Base-by-base conservation (phyloP, 1,284 basidiomycete genomes). In the Leccinum pallidistipes region DNA sequence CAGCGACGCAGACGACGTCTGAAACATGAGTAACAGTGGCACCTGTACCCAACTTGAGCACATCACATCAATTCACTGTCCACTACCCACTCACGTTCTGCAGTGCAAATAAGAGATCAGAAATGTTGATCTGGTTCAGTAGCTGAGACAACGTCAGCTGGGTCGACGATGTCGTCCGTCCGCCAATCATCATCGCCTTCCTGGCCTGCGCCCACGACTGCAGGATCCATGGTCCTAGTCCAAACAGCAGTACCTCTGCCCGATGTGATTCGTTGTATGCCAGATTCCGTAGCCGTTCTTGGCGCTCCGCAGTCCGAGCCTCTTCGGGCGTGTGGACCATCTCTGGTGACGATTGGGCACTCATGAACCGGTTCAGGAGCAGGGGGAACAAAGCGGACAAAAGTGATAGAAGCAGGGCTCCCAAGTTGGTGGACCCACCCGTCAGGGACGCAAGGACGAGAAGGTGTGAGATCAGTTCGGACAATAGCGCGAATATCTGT, bases 211-310 rank as follows among this genome's bases (percentile, higher is more conserved):
- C 82, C 92, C 91, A 94, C 2, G 84, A 84, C 58, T 83, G 80
- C 60, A 94, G 76, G 60, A 94, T 87, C 91, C 92, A 94, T 36
- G 89, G 87, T 18, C 86, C 87, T 10, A 94, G 80, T 6, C 90
- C 90, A 71, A 94, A 95, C 6, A 94, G 78, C 43, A 88, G 80
- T 18, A 94, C 82, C 73, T 95, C 92, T 27, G 88, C 86, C 29
- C 90, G 85, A 70, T 90, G 84, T 0, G 77, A 69, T 51, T 90
- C 88, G 68, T 84, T 88, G 69, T 88, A 83, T 0, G 86, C 90
- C 51, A 93, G 77, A 66, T 81, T 83, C 11, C 88, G 85, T 81
- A 92, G 84, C 51, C 81, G 83, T 68, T 92, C 90, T 68, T 89
- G 87, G 51, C 84, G 84, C 60, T 88, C 86, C 27, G 85, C 81